A percentile compares a stretch with the other conserved stretches of the same genome.
Evolutionary conservation across 2,329 filamentous ascomycete genomes (phyloP).

Genomic region (Neofusicoccum kwambonambiense): DNA sequence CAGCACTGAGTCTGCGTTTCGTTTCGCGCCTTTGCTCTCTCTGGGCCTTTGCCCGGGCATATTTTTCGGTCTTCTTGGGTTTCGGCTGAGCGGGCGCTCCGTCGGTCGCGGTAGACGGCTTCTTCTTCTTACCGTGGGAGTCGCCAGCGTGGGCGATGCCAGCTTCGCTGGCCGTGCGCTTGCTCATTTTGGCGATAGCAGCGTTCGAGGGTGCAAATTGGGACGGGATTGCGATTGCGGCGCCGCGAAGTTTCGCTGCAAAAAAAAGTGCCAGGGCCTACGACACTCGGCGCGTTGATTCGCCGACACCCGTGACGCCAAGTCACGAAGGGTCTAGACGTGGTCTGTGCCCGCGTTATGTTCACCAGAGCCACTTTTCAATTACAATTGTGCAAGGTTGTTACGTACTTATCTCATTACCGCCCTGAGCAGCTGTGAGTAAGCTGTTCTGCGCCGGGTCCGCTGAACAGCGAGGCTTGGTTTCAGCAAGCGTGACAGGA

Average conservation of each 20-base stretch:
- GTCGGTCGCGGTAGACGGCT: not conserved
- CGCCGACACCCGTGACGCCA: not conserved
- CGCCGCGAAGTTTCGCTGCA: not conserved
- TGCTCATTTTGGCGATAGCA: not conserved
- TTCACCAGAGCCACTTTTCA: not conserved
- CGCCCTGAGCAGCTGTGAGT: not conserved
- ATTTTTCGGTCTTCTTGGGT: not conserved
- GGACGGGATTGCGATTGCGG: not conserved
- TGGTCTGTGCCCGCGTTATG: not conserved
- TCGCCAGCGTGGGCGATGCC: not conserved
- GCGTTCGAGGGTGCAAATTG: not conserved
- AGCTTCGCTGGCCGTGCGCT: slow-evolving; percentile 6
- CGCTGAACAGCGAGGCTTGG: not conserved
- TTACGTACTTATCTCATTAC: not conserved
- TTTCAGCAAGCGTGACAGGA: not conserved
- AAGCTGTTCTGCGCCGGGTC: not conserved
- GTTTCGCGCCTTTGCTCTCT: not conserved
- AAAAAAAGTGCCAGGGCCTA: not conserved
- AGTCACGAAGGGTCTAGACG: not conserved
- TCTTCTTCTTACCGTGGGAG: not conserved
- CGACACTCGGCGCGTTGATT: slow-evolving; percentile 1
- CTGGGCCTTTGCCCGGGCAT: not conserved
- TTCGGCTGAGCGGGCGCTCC: not conserved
- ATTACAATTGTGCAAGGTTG: not conserved
- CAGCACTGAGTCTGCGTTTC: not conserved